phyloP scores from a whole-genome alignment of 2,329 filamentous ascomycete species.

The Monilinia vaccinii-corymbosi region DNA sequence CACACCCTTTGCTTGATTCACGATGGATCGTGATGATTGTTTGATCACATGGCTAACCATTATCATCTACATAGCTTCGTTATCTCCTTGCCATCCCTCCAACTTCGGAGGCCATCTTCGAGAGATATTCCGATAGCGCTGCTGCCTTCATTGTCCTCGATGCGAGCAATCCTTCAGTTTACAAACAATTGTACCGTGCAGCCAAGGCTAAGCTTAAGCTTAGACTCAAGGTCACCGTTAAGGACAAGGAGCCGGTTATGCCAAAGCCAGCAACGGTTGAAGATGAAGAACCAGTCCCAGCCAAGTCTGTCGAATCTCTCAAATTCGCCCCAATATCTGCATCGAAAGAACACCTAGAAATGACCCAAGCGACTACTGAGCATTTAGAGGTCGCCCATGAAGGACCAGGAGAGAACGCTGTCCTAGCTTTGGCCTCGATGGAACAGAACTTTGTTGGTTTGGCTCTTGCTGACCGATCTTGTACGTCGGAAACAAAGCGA shows the following conservation, averaged over 20 bases:
- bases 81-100: constrained; percentile 54
- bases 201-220: constrained; percentile 98
- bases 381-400: not conserved
- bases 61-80: constrained; percentile 50
- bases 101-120: constrained; percentile 58
- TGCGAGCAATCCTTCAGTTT: constrained; percentile 67
- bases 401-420: not conserved
- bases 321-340: not conserved
- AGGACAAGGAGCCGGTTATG: constrained; percentile 28
- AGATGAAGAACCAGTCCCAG: constrained; percentile 33
- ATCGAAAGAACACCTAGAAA: too few species aligned
- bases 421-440: constrained; percentile 20
- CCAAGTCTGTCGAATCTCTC: constrained; percentile 19
- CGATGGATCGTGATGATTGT: not conserved
- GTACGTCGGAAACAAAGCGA: constrained; percentile 9
- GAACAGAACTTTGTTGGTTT: constrained; percentile 24
- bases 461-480: constrained; percentile 6
- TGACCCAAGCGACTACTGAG: not conserved
- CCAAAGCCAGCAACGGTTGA: constrained; percentile 39
- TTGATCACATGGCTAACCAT: constrained; percentile 19
- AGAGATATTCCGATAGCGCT: constrained; percentile 93
- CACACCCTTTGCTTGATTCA: not conserved
- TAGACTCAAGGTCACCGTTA: constrained; percentile 64
- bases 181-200: constrained; percentile 93
- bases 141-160: constrained; percentile 73